Evolutionary conservation across 345 rosid genomes (phyloP).

Genomic region (Heritiera littoralis): DNA sequence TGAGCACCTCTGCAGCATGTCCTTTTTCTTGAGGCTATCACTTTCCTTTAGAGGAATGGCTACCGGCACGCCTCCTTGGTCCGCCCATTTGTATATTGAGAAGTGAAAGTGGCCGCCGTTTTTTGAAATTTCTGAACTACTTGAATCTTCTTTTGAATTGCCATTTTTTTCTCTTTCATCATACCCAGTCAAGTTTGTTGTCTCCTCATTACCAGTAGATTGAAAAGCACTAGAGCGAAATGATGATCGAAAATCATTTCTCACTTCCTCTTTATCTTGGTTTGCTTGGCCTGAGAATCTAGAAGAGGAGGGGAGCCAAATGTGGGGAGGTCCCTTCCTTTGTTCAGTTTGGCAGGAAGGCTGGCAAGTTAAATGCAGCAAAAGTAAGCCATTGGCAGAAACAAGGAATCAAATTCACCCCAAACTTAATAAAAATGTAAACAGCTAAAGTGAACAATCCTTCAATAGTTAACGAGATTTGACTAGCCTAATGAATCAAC

Average conservation of each 20-base stretch:
- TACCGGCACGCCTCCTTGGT: slow-evolving; percentile 66
- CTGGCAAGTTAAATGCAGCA: slow-evolving; percentile 38
- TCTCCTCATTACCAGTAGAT: slow-evolving; percentile 29
- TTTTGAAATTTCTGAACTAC: slow-evolving; percentile 28
- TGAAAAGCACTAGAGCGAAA: slow-evolving; percentile 35
- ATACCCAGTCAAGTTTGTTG: slow-evolving; percentile 25
- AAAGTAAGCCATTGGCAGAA: slow-evolving; percentile 7
- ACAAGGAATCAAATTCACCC: background rate
- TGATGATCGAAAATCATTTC: slow-evolving; percentile 23
- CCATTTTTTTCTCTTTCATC: slow-evolving; percentile 31
- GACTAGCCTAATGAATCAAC: background rate
- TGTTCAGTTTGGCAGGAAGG: slow-evolving; percentile 56
- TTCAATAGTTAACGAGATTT: background rate
- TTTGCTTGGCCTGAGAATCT: slow-evolving; percentile 46
- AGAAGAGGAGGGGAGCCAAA: slow-evolving; percentile 55
- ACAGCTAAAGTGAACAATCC: background rate
- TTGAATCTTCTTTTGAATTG: slow-evolving; percentile 32
- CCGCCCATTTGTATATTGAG: slow-evolving; percentile 94
- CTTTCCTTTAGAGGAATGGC: slow-evolving; percentile 44
- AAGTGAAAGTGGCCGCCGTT: slow-evolving; percentile 61
- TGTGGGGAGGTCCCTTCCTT: slow-evolving; percentile 55
- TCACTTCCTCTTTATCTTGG: slow-evolving; percentile 32
- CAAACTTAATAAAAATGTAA: background rate
- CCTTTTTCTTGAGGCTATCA: slow-evolving; percentile 43
- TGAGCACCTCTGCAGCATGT: slow-evolving; percentile 36